Evolutionary conservation across 1,139 yeast species (phyloP).

Genomic region (Entelexis sorbosivorans): DNA sequence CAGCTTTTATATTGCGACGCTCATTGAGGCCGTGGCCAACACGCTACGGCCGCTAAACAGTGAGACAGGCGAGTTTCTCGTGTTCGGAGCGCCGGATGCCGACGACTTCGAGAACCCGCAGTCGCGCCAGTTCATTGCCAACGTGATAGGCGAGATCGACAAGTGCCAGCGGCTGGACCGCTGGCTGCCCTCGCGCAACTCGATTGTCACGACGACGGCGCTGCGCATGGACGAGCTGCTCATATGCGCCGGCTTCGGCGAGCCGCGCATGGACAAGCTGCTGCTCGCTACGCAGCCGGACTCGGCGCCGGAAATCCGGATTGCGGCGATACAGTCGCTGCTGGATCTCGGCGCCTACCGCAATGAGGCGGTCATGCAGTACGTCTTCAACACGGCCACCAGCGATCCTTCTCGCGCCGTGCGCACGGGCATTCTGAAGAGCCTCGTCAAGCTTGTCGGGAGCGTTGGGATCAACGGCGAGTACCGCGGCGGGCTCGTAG

Average conservation of each 20-base stretch:
- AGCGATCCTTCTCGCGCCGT: conserved; percentile 48
- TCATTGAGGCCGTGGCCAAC: conserved; percentile 48
- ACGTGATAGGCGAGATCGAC: conserved; percentile 49
- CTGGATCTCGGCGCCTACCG: conserved; percentile 67
- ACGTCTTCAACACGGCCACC: conserved; percentile 48
- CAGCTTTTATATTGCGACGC: conserved; percentile 49
- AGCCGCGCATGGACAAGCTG: conserved; percentile 42
- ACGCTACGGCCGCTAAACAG: conserved; percentile 30
- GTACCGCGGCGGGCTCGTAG: conserved; percentile 18
- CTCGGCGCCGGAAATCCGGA: conserved; percentile 44
- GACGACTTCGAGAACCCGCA: conserved; percentile 19
- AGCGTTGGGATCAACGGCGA: conserved; percentile 58
- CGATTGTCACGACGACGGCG: conserved; percentile 47
- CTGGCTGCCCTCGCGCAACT: conserved; percentile 72
- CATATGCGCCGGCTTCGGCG: conserved; percentile 46
- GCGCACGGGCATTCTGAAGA: conserved; percentile 40
- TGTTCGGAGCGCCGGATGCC: conserved; percentile 8
- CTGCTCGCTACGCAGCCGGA: conserved; percentile 43
- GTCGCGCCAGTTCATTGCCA: conserved; percentile 25
- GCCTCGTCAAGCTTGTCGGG: conserved; percentile 46
- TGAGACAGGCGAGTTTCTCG: conserved; percentile 14
- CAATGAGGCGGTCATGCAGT: conserved; percentile 47
- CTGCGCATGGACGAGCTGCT: conserved; percentile 49
- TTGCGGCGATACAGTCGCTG: conserved; percentile 61
- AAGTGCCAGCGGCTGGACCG: conserved; percentile 71